Evolutionary conservation across 495 filamentous ascomycete species (phyloP), one percentile per base, ranked within the genome.

Genomic region (Daldinia grandis): DNA sequence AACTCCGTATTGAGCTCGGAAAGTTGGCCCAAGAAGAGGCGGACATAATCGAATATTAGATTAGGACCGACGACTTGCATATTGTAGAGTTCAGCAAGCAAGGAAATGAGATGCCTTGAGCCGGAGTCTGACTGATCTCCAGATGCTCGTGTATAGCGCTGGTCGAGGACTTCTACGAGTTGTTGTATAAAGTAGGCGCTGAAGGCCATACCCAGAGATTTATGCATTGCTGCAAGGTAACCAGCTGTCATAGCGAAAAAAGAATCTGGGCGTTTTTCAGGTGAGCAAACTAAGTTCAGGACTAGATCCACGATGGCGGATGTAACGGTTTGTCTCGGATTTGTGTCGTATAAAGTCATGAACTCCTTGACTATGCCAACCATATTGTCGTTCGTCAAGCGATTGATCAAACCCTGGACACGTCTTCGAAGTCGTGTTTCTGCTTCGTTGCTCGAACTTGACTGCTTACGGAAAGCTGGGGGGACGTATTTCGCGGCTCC

Each of bases 1-100:
- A 98, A 83, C 76, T 99, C 96, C 0, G 94, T 94, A 75, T 97
- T 97, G n/a, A 89, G 80, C 76, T 98, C 95, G 0, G 91, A 93
- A 14, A 97, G 84, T 1, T 90, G 85, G 24, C 81, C 77, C 14
- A 98, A 78, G 57, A 95, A 94, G 3, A 92, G 72, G 25, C 90
- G 90, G 69, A 98, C 88, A 68, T 94, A 97, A 75, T 98, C 95
- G 74, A 96, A 98, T 10, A 98, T 84, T 25, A 98, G 80, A 37
- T 89, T 90, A 67, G 88, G 89, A 28, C 92, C 90, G 53, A 98
- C 86, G 10, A 98, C 85, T 68, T 97, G 92, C 76, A 99, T 95
- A 66, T 90, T 95, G 79, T 98, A 98, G 5, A 98, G 82, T 69
- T 94, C 88, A 0, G 93, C 88, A n/a, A 98, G 80, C 38, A 98